A percentile compares a stretch with the other conserved stretches of the same genome.
Conservation (phyloP, 305 asterid genomes). For the Euphrasia arctica region DNA sequence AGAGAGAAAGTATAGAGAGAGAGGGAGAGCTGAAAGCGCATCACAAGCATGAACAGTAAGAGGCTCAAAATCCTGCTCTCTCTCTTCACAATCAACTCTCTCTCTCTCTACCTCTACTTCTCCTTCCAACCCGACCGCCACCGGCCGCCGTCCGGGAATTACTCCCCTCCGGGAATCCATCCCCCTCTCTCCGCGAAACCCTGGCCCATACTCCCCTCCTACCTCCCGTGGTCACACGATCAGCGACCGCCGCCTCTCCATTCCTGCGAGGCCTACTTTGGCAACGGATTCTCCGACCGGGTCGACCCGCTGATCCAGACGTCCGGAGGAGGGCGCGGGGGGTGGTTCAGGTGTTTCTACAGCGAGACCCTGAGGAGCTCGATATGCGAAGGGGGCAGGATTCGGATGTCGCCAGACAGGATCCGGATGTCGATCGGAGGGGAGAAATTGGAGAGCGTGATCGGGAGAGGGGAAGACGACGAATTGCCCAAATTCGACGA, state of each 20-base stretch:
- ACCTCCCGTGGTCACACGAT: constrained; percentile 74
- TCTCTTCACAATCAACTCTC: constrained; percentile 62
- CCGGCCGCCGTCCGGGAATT: constrained; percentile 24
- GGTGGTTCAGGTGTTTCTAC: constrained; percentile 85
- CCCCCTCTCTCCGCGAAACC: constrained; percentile 50
- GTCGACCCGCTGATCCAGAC: constrained; percentile 42
- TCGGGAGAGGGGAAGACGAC: constrained; percentile 75
- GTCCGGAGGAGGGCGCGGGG: constrained; percentile 44
- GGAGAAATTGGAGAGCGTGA: constrained; percentile 69
- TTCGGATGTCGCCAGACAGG: constrained; percentile 62
- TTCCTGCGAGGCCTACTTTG: constrained; percentile 91
- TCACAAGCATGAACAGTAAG: constrained; percentile 43
- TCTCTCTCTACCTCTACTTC: constrained; percentile 71
- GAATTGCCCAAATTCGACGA: constrained; percentile 67
- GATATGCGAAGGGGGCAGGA: constrained; percentile 76
- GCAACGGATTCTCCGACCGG: constrained; percentile 65
- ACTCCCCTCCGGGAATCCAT: constrained; percentile 12
- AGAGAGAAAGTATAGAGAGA: not conserved
- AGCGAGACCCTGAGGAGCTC: constrained; percentile 81
- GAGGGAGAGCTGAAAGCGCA: constrained; percentile 7
- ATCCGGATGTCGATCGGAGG: constrained; percentile 82
- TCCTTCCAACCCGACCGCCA: constrained; percentile 51
- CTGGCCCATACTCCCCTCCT: constrained; percentile 88
- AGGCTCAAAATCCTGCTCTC: constrained; percentile 54
- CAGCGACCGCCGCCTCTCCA: constrained; percentile 31